Evolutionary conservation across 2,329 filamentous ascomycete species (phyloP).

Genomic region (Xylariaceae sp.): DNA sequence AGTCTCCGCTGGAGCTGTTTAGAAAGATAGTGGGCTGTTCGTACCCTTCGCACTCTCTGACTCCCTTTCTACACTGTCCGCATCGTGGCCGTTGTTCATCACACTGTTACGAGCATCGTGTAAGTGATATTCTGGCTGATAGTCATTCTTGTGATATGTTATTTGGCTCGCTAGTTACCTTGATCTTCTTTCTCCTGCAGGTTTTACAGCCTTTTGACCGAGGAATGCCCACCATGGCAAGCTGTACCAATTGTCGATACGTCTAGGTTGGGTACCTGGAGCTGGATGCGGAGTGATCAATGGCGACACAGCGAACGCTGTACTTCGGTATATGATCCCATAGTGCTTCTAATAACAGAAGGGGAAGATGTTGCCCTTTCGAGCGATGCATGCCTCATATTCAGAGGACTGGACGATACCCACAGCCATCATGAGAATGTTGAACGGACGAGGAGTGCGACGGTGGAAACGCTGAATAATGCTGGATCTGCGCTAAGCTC

Average conservation of each 20-base stretch:
- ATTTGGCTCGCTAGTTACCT: slow-evolving; percentile 10
- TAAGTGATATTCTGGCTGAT: not conserved
- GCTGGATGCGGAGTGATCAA: too few species aligned
- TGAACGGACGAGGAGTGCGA: too few species aligned
- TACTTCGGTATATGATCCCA: too few species aligned
- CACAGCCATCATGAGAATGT: too few species aligned
- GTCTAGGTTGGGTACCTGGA: too few species aligned
- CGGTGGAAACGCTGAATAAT: not conserved
- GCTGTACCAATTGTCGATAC: not conserved
- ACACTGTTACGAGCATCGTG: slow-evolving; percentile 8
- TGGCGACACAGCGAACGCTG: too few species aligned
- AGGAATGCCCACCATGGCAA: slow-evolving; percentile 19
- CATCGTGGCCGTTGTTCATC: slow-evolving; percentile 17
- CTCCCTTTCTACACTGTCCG: slow-evolving; percentile 19
- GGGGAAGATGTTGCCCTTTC: too few species aligned
- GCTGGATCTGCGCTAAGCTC: not conserved
- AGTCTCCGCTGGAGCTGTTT: slow-evolving; percentile 14
- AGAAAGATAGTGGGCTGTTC: slow-evolving; percentile 14
- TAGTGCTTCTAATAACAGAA: too few species aligned
- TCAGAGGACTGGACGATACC: too few species aligned
- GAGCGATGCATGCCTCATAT: too few species aligned
- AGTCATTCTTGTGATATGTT: not conserved
- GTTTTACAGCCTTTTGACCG: slow-evolving; percentile 20
- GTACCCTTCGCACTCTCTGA: slow-evolving; percentile 18
- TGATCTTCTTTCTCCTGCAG: slow-evolving; percentile 20